These are phyloP conservation scores for Carallia pectinifolia DNA, from an alignment of 345 rosid species.

Conservation along the genomic window DNA sequence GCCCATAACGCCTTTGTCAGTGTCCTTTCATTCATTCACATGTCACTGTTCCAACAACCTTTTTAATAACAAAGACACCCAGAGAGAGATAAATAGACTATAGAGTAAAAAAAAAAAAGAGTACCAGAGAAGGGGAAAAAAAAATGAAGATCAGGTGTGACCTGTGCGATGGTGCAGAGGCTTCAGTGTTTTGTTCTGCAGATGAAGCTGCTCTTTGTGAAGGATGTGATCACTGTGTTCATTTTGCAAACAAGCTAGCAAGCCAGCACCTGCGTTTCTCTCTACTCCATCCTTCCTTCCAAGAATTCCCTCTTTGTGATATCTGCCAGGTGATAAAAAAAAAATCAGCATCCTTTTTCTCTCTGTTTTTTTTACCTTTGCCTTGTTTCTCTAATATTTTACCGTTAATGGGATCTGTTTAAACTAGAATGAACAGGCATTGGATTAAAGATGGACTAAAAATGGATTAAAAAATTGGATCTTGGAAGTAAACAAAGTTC, in stretches of 20 bases:
- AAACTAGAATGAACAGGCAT: not conserved
- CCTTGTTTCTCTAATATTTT: not conserved
- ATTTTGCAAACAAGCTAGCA: slow-evolving; percentile 70
- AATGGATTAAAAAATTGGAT: not conserved
- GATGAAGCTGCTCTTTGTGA: slow-evolving; percentile 83
- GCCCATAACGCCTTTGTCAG: slow-evolving; percentile 31
- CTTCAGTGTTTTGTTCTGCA: slow-evolving; percentile 59
- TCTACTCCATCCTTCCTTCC: slow-evolving; percentile 46
- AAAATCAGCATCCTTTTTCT: not conserved
- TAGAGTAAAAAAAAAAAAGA: not conserved
- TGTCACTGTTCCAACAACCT: not conserved
- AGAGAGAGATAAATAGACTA: not conserved
- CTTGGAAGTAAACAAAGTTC: not conserved
- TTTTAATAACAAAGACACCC: not conserved
- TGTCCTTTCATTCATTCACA: not conserved
- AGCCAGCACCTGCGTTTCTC: slow-evolving; percentile 61
- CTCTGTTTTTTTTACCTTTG: not conserved
- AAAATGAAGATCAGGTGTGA: slow-evolving; percentile 78
- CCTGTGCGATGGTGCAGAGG: slow-evolving; percentile 59
- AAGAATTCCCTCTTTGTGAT: slow-evolving; percentile 66
- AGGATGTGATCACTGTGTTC: slow-evolving; percentile 63
- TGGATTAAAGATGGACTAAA: not conserved
- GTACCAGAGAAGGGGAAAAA: not conserved
- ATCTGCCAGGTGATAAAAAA: slow-evolving; percentile 52
- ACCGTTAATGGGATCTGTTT: not conserved